Evolutionary conservation across 2,329 filamentous ascomycete species (phyloP), one percentile per base, ranked within the genome.

Genomic region (Alternaria longipes): DNA sequence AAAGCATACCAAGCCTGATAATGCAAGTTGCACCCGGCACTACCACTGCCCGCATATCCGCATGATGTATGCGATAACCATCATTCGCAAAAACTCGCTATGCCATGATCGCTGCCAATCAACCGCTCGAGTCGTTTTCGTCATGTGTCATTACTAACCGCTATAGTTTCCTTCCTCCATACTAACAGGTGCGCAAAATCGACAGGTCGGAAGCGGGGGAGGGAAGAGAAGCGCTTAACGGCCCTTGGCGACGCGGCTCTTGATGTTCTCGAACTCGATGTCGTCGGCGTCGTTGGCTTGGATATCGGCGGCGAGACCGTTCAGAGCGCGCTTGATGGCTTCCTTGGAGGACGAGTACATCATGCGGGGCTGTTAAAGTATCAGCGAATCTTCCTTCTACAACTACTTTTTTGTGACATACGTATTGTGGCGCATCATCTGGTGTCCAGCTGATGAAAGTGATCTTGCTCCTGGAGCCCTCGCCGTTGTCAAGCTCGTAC

Each of bases 291-390:
- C 91, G 84, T 94, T 94, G 84, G 91, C 91, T 85, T 95, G 91
- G 74, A 94, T 85, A 79, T 94, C 91, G 73, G 84, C 83, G 63
- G 90, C 90, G 72, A 94, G 83, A 66, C 91, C 91, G 77, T 87
- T 91, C 66, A 95, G 87, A 52, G 90, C 81, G 80, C 90, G 89
- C 87, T 93, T 94, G 71, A 95, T 86, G 62, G 91, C 90, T 74
- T 94, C 91, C 85, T 94, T 95, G 81, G 92, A 95, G 54, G 92
- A 91, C 73, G 91, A 91, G 85, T 94, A 95, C 81, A 93, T 86
- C 92, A 95, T 95, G 86, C 93, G 93, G 81, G 90, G 86, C 91
- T 93, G 70, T 59, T 8, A 22, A 20, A 1, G n/a, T 4, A 54
- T 74, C 44, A 74, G 68, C 50, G 38, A 5, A 22, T 32, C 16